Evolutionary conservation across 768 basidiomycete genomes (phyloP), one percentile per base, ranked within the genome.

Genomic region (Mycena indigotica): DNA sequence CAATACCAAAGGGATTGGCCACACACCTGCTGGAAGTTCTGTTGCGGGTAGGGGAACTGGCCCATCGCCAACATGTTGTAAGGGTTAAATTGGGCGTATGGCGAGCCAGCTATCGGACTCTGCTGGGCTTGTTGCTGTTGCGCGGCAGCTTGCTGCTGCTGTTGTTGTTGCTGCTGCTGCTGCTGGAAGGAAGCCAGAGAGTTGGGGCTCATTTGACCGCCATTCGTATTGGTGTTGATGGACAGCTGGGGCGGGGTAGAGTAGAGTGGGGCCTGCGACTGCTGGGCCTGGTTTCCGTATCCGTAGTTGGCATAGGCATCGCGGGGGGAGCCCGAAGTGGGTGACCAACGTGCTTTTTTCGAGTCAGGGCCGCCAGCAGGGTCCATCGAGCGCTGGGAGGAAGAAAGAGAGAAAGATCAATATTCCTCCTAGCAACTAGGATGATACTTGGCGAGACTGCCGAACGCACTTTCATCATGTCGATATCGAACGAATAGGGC

Each of bases 291-390:
- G 17, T 88, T 85, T 21, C 89, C 90, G 67, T 93, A 93, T 61
- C 91, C 91, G 66, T 93, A 93, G 79, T 92, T 93, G 58, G 89
- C 89, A 69, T 89, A 93, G 23, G 85, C 83, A 69, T 91, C 87
- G 48, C 85, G 82, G 55, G 80, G 71, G 53, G 80, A 76, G 56
- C 60, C 70, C 56, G 44, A 72, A 70, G 17, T 71, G 55, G 54
- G 68, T 73, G 89, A 91, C 91, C 91, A 93, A 65, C 92, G 89
- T 56, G 92, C 87, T 75, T 94, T 94, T 83, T 94, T 94, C 54
- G 87, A 80, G 73, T 91, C 90, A 63, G 89, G 89, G 67, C 88
- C 90, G 66, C 85, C 87, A 64, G 85, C 81, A 70, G 87, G 70
- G 73, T 93, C 93, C 84, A 93, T 92, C 52, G 92, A 87, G 75